Evolutionary conservation across 139 green algal genomes (phyloP).

Genomic region (Asterochloris erici): DNA sequence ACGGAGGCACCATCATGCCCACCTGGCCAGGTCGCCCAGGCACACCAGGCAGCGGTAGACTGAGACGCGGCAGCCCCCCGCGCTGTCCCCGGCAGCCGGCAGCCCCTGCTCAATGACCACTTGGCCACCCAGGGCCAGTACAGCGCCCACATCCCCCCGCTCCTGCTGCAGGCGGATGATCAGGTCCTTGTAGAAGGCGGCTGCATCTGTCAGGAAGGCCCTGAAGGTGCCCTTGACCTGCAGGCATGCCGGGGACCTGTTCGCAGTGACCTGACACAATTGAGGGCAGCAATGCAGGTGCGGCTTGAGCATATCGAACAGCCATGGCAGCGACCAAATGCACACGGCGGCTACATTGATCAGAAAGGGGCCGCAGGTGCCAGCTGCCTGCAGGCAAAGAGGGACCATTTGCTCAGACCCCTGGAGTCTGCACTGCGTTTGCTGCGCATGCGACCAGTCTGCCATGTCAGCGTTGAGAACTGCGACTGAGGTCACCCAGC

Average conservation of each 20-base stretch:
- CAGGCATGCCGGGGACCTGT: not conserved
- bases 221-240: slow-evolving; percentile 41
- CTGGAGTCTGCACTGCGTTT: too few relatives aligned
- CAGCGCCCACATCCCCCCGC: slow-evolving; percentile 30
- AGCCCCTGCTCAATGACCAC: not conserved
- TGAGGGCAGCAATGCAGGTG: not conserved
- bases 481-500: too few relatives aligned
- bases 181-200: slow-evolving; percentile 58
- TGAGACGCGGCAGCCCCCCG: slow-evolving; percentile 14
- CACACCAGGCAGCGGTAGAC: slow-evolving; percentile 67
- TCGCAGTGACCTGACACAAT: not conserved
- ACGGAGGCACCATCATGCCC: not conserved
- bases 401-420: too few relatives aligned
- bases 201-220: slow-evolving; percentile 57
- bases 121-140: slow-evolving; percentile 15
- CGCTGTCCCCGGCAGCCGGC: not conserved
- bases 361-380: too few relatives aligned
- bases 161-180: slow-evolving; percentile 48
- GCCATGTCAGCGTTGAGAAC: too few relatives aligned
- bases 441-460: too few relatives aligned
- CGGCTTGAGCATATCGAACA: too few relatives aligned
- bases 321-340: too few relatives aligned
- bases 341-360: too few relatives aligned
- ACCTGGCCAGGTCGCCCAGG: slow-evolving; percentile 62
- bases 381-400: too few relatives aligned